Base-by-base conservation (phyloP, 2,329 filamentous ascomycete genomes). In the Rhinocladiella similis region DNA sequence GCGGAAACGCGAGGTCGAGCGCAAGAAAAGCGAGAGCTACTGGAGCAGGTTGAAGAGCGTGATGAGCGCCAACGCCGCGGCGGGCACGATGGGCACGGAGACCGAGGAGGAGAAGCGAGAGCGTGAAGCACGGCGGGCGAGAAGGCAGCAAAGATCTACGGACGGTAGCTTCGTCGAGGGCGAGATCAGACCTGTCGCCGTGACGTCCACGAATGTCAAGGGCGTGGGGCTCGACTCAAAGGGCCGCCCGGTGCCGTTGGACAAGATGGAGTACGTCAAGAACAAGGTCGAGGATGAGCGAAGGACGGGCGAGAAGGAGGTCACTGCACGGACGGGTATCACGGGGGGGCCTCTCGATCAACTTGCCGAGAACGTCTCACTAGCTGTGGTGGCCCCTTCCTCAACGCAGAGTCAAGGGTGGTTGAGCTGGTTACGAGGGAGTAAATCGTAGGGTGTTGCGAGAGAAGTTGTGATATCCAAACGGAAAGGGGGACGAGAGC, bases 1-100 rank as follows among this genome's bases (percentile, higher is more conserved):
- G 57, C 69, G 72, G 51, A 73, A 74, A 41, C 71, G 61, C 1
- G 72, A 74, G 27, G 72, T 74, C 50, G 63, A 72, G 54, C 68
- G 72, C 60, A 68, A 68, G 65, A 71, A 68, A 53, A 69, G 70
- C 35, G 72, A 75, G 47, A 53, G 64, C 27, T 60, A 55, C 45
- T 66, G 63, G 58, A 46, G 35, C n/a, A 57, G 51, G 19, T n/a
- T 61, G 22, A 67, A 63, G 53, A 52, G 56, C 5, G 20, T 60
- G 45, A 45, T 63, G 12, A 52, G 55, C 19, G 48, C n/a, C 14
- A 47, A 54, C 20, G 45, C 54, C 29, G 59, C 54, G 10, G 55
- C 53, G 18, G 64, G 61, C 25, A 50, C 63, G 38, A 61, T 59
- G 56, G 64, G 64, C 2, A 27, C 52, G 19, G 63, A 64, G 36